A percentile compares a stretch with the other conserved stretches of the same genome.
These are phyloP conservation scores for Talaromyces trachyspermus DNA, from an alignment of 495 filamentous ascomycete species.

Conservation along the genomic window DNA sequence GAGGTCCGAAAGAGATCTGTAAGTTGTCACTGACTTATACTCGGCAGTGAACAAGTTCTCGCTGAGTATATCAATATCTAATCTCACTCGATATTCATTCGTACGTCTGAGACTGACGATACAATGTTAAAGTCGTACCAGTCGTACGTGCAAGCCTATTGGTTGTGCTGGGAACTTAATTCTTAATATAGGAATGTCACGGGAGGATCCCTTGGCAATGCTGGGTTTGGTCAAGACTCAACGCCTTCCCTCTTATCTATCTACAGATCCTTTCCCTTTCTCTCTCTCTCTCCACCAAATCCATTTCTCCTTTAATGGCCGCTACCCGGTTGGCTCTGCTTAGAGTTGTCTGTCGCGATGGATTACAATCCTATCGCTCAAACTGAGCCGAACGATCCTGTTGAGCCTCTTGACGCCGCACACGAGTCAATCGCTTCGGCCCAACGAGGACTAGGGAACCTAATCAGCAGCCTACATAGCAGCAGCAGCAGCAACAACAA, in stretches of 20 bases:
- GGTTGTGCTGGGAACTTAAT: too few species aligned
- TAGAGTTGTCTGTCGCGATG: background rate
- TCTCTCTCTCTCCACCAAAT: background rate
- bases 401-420: background rate
- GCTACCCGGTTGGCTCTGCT: background rate
- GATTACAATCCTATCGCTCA: constrained; percentile 1
- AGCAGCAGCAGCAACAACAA: background rate
- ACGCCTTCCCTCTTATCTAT: background rate
- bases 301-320: background rate
- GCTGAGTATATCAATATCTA: too few species aligned
- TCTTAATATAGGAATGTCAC: constrained; percentile 6
- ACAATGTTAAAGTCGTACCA: too few species aligned
- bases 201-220: background rate
- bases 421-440: constrained; percentile 1
- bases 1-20: too few species aligned
- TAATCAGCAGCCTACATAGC: background rate
- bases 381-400: background rate
- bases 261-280: background rate
- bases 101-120: too few species aligned
- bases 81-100: too few species aligned
- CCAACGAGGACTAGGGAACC: constrained; percentile 2
- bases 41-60: too few species aligned
- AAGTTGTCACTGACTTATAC: too few species aligned
- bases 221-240: background rate
- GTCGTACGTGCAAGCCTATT: too few species aligned